These are phyloP conservation scores for Polyporus arcularius DNA, from an alignment of 768 basidiomycete species.

Conservation along the genomic window DNA sequence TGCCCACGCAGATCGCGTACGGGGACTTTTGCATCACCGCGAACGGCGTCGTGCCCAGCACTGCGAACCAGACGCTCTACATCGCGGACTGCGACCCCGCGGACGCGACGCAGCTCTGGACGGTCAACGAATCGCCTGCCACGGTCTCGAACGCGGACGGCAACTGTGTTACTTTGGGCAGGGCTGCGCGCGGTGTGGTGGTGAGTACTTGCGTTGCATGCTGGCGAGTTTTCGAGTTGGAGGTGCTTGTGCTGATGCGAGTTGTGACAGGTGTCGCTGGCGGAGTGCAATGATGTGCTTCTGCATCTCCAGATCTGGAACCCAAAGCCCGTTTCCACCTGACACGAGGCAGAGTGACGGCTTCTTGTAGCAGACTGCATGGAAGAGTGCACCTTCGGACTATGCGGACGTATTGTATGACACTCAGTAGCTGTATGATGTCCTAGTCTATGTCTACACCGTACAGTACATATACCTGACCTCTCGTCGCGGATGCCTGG, in stretches of 20 bases:
- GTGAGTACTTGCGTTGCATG: not conserved
- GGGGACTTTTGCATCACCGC: too few relatives aligned
- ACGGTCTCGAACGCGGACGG: constrained; percentile 19
- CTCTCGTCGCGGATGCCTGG: too few relatives aligned
- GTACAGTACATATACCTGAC: too few relatives aligned
- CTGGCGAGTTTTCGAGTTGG: not conserved
- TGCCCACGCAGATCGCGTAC: too few relatives aligned
- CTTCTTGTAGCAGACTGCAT: too few relatives aligned
- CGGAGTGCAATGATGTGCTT: not conserved
- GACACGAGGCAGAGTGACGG: too few relatives aligned
- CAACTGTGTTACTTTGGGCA: constrained; percentile 15
- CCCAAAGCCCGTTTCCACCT: not conserved
- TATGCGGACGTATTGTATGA: too few relatives aligned
- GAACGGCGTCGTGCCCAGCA: too few relatives aligned
- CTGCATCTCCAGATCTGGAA: constrained; percentile 7
- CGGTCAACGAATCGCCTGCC: constrained; percentile 9
- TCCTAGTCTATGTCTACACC: too few relatives aligned
- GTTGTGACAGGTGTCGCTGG: constrained; percentile 3
- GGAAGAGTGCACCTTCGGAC: too few relatives aligned
- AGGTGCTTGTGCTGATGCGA: not conserved
- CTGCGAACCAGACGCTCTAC: constrained; percentile 7
- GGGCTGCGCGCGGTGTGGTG: constrained; percentile 7
- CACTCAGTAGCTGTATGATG: too few relatives aligned
- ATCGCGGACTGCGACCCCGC: constrained; percentile 7
- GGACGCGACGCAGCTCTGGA: constrained; percentile 12